These are phyloP conservation scores for Coemansia sp. DNA, from an alignment of 192 early-diverging fungal genomes.

Conservation along the genomic window DNA sequence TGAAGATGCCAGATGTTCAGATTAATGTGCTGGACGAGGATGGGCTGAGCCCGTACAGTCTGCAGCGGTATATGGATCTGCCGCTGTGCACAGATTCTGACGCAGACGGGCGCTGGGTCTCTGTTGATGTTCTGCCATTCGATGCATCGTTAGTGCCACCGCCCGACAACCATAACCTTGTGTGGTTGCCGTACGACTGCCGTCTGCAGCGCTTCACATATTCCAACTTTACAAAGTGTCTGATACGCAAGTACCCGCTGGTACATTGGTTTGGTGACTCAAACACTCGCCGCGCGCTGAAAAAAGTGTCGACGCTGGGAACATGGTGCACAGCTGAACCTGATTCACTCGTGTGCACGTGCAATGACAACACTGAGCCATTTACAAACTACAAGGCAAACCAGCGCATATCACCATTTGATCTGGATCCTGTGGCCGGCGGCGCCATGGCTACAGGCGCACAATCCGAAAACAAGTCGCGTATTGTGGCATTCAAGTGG, in stretches of 20 bases:
- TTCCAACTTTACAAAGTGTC: slow-evolving; percentile 39
- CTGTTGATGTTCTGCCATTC: slow-evolving; percentile 14
- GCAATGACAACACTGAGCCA: slow-evolving; percentile 50
- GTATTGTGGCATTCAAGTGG: slow-evolving; percentile 48
- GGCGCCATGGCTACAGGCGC: slow-evolving; percentile 2
- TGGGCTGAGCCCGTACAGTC: slow-evolving; percentile 12
- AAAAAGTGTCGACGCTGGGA: slow-evolving; percentile 52
- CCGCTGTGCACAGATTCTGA: slow-evolving; percentile 45
- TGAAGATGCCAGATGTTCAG: slow-evolving; percentile 19
- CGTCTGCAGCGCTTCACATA: slow-evolving; percentile 42
- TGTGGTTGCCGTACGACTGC: slow-evolving; percentile 57
- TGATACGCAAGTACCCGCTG: slow-evolving; percentile 25
- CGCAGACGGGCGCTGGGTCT: slow-evolving; percentile 52
- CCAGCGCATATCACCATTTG: slow-evolving; percentile 10
- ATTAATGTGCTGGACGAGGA: slow-evolving; percentile 10
- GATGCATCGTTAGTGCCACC: slow-evolving; percentile 10
- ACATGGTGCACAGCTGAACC: slow-evolving; percentile 35
- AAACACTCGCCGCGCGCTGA: slow-evolving; percentile 50
- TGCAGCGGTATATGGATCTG: slow-evolving; percentile 32
- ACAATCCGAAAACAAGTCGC: neutral
- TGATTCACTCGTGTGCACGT: slow-evolving; percentile 27
- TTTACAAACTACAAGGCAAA: slow-evolving; percentile 23
- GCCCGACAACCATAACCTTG: slow-evolving; percentile 31
- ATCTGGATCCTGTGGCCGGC: slow-evolving; percentile 15
- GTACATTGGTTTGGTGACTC: slow-evolving; percentile 58